Conservation (phyloP, 805 yeast species). For the Wickerhamomyces pijperi region DNA sequence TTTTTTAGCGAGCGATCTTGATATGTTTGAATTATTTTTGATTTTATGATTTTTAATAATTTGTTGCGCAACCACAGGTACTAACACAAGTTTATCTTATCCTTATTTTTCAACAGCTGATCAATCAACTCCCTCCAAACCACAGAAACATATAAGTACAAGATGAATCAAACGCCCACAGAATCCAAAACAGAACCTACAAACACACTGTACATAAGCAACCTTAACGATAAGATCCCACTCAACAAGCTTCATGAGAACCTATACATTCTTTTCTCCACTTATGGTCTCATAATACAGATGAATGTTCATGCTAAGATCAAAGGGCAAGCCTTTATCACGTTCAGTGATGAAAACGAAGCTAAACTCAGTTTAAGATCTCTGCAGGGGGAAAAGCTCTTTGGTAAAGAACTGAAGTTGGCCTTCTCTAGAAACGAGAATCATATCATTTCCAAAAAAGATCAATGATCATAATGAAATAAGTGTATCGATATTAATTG, state of each 20-base stretch:
- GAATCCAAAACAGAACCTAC: conserved; percentile 7
- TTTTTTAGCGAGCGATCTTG: too few species aligned
- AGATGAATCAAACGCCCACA: not conserved
- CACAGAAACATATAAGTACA: not conserved
- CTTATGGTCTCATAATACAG: conserved; percentile 55
- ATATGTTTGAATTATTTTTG: too few species aligned
- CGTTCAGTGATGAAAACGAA: conserved; percentile 34
- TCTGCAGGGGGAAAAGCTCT: conserved; percentile 35
- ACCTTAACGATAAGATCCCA: conserved; percentile 47
- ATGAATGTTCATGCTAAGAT: conserved; percentile 32
- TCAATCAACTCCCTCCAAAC: not conserved
- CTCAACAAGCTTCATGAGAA: conserved; percentile 33
- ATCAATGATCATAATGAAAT: too few species aligned
- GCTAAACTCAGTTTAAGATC: conserved; percentile 41
- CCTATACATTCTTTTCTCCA: conserved; percentile 46
- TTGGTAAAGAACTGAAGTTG: conserved; percentile 39
- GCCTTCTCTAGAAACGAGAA: conserved; percentile 29
- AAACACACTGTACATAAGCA: conserved; percentile 47
- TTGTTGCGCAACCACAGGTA: too few species aligned
- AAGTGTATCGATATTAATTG: too few species aligned
- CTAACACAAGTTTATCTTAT: too few species aligned
- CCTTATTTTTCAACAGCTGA: not conserved
- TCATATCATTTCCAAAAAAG: conserved; percentile 4
- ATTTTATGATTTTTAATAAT: too few species aligned
- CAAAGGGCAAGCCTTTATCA: conserved; percentile 62